These are phyloP conservation scores for Tricharina praecox DNA, from an alignment of 495 filamentous ascomycete species.

Conservation along the genomic window DNA sequence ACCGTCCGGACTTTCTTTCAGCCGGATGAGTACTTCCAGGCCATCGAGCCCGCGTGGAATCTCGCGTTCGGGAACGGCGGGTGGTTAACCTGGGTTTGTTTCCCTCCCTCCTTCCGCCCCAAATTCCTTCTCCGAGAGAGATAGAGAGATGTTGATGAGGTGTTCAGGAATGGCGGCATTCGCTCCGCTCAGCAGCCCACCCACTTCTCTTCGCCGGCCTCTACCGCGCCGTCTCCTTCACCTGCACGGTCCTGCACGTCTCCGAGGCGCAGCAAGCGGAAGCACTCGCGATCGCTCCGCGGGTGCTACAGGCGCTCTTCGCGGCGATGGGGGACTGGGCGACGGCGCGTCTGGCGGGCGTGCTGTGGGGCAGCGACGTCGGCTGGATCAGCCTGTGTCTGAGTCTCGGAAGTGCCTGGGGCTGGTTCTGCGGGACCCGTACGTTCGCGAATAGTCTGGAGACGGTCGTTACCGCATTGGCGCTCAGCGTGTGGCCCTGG, in stretches of 20 bases:
- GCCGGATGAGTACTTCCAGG: conserved; percentile 97
- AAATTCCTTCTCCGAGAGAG: too few species aligned
- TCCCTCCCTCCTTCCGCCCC: too few species aligned
- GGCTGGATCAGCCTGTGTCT: conserved; percentile 41
- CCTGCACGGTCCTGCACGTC: conserved; percentile 36
- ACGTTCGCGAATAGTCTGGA: conserved; percentile 91
- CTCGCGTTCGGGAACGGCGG: conserved; percentile 57
- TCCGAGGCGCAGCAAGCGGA: conserved; percentile 38
- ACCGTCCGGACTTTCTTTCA: conserved; percentile 88
- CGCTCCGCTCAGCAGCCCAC: conserved; percentile 83
- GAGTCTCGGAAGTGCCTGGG: conserved; percentile 74
- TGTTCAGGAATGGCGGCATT: conserved; percentile 93
- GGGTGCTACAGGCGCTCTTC: conserved; percentile 56
- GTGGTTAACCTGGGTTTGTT: conserved; percentile 84
- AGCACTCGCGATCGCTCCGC: conserved; percentile 54
- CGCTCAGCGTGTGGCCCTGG: conserved; percentile 82
- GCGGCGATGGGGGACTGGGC: conserved; percentile 71
- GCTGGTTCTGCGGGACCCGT: conserved; percentile 87
- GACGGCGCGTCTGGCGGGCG: conserved; percentile 67
- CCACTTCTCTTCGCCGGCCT: conserved; percentile 64
- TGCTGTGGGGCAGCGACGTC: conserved; percentile 46
- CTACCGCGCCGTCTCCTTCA: conserved; percentile 44
- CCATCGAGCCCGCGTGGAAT: conserved; percentile 87
- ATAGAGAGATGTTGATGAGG: too few species aligned
- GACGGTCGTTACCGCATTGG: conserved; percentile 65